Conservation (phyloP, 1,284 basidiomycete species). For the Cerioporus squamosus region DNA sequence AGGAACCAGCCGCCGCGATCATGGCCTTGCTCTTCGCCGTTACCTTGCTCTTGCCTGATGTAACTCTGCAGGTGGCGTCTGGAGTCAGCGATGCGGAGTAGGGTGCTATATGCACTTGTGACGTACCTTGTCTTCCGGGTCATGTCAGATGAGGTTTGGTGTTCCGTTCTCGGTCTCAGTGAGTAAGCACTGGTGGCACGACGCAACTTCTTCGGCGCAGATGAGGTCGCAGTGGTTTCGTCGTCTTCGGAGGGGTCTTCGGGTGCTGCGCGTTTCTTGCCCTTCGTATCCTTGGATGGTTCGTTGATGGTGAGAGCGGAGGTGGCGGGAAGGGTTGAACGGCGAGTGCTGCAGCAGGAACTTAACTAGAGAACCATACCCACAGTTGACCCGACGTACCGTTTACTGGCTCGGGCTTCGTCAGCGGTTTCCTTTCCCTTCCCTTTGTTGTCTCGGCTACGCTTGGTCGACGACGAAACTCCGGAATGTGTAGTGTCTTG, state of each 20-base stretch:
- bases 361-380: conserved; percentile 10
- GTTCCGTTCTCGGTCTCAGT: conserved; percentile 62
- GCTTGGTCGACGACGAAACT: conserved; percentile 50
- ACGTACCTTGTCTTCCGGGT: conserved; percentile 70
- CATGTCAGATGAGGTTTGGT: conserved; percentile 58
- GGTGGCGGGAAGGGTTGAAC: conserved; percentile 50
- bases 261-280: conserved; percentile 83
- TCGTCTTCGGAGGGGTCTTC: conserved; percentile 71
- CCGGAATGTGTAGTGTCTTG: conserved; percentile 46
- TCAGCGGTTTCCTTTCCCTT: conserved; percentile 64
- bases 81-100: not conserved
- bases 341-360: conserved; percentile 53
- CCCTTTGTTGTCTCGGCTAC: conserved; percentile 64
- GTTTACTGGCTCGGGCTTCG: conserved; percentile 57
- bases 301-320: conserved; percentile 74
- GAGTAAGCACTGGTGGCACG: conserved; percentile 59
- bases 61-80: conserved; percentile 38
- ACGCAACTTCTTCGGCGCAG: conserved; percentile 58
- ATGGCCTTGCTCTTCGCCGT: conserved; percentile 62
- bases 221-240: conserved; percentile 46
- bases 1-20: conserved; percentile 55
- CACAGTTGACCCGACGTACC: conserved; percentile 47
- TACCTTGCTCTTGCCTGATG: conserved; percentile 65
- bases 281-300: conserved; percentile 71
- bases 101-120: conserved; percentile 10